Evolutionary conservation across 2,329 filamentous ascomycete species (phyloP), one percentile per base, ranked within the genome.

Genomic region (Mariannaea elegans): DNA sequence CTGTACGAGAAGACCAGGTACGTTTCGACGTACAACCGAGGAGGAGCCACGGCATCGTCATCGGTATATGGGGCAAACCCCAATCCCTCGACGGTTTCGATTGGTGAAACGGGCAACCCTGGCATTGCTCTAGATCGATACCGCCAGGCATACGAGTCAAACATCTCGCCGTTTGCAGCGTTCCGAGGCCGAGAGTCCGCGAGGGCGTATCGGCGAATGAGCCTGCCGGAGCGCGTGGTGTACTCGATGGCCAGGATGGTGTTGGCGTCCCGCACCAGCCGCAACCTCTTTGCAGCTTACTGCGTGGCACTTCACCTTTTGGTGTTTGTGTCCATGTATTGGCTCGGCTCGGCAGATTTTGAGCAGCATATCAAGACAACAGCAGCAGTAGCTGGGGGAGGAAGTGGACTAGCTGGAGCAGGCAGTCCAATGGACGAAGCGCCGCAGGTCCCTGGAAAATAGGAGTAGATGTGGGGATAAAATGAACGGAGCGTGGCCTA

Each of bases 1-100:
- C 84, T 99, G 7, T 99, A 99, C 76, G 95, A 99, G 77, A 99
- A 98, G 84, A 97, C 94, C 16, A 88, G 95, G 67, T 99, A 99
- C 74, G 89, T 98, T 21, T 97, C 93, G 7, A 94, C 92, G 2
- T 99, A 97, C 81, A 97, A 90, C 75, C 88, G 94, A 52, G 85
- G 85, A 44, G 85, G 84, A 13, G 83, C 84, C 6, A 84, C 85
- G 24, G 77, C 80, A 36, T 86, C 88, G 5, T 85, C 85, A 13
- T 88, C 88, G 12, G 87, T 88, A n/a, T 90, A 88, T 41, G 82
- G 84, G 34, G 81, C 82, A 56, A 93, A 90, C 69, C 89, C 92
- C 2, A 96, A 94, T 72, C 88, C 92, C 1, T 90, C 91, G 0
- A 87, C 90, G 19, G 81, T 92, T 23, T 83, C 84, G 64, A 76